Conservation (phyloP, 192 early-diverging fungal genomes). For the Backusella liffmaniae region DNA sequence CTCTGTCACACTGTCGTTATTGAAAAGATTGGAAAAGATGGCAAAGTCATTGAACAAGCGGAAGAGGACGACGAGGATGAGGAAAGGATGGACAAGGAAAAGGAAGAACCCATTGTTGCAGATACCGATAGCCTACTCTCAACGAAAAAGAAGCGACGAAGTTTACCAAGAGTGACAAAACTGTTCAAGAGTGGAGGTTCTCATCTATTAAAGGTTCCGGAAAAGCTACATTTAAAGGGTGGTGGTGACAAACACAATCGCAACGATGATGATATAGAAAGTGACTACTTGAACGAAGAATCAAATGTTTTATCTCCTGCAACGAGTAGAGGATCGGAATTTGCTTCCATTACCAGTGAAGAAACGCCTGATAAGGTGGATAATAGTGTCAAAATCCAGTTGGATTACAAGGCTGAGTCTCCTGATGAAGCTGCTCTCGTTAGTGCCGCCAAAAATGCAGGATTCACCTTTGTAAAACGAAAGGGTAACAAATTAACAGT, state of each 20-base stretch:
- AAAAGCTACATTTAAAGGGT: background rate
- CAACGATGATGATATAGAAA: background rate
- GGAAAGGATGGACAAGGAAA: background rate
- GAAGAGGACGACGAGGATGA: constrained; percentile 25
- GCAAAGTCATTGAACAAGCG: constrained; percentile 39
- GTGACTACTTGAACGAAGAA: constrained; percentile 32
- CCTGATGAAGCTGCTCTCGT: constrained; percentile 87
- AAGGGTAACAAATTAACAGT: constrained; percentile 53
- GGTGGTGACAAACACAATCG: background rate
- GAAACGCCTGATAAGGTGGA: constrained; percentile 28
- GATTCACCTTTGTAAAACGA: constrained; percentile 67
- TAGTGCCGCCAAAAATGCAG: constrained; percentile 72
- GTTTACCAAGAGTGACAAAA: background rate
- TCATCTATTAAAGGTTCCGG: background rate
- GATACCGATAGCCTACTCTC: background rate
- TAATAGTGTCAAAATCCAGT: constrained; percentile 27
- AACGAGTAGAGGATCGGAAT: constrained; percentile 18
- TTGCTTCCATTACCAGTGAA: background rate
- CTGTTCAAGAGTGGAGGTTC: background rate
- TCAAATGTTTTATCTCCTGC: constrained; percentile 38
- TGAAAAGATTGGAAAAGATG: constrained; percentile 55
- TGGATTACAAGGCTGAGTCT: constrained; percentile 72
- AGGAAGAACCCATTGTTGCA: background rate
- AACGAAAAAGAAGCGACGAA: background rate
- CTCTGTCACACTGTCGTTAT: constrained; percentile 95